Conservation (phyloP, 257 asterid species). For the Schizonepeta tenuifolia region DNA sequence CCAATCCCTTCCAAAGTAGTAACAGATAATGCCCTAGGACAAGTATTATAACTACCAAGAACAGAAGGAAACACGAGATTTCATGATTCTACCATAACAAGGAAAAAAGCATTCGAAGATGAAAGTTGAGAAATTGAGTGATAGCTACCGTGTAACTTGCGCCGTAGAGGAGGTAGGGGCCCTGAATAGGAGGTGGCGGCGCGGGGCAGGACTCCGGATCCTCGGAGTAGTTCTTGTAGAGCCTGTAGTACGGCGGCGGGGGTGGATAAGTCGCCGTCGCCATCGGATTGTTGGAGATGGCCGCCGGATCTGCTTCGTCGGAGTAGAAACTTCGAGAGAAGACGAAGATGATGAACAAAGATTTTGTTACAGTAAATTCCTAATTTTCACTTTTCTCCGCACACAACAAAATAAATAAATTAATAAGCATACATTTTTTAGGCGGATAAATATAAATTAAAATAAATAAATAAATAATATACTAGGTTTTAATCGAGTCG, state of each 20-base stretch:
- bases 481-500: too few species aligned
- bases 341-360: too few species aligned
- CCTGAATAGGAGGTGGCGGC: constrained; percentile 84
- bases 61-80: background rate
- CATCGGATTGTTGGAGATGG: constrained; percentile 38
- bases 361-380: background rate
- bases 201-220: constrained; percentile 80
- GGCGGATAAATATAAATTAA: too few species aligned
- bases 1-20: background rate
- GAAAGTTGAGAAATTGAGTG: background rate
- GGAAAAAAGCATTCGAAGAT: constrained; percentile 1
- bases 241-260: constrained; percentile 87
- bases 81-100: constrained; percentile 1
- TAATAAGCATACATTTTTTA: too few species aligned
- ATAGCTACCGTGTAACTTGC: constrained; percentile 67
- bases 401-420: background rate
- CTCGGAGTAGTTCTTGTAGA: constrained; percentile 67
- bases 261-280: constrained; percentile 97
- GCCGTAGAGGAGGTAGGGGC: constrained; percentile 77
- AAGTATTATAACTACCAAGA: background rate
- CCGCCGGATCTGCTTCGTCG: background rate
- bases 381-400: background rate
- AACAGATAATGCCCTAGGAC: background rate
- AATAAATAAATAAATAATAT: too few species aligned
- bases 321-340: too few species aligned